phyloP scores from a whole-genome alignment of 176 grass and related monocot genomes.

The Thalia dealbata region DNA sequence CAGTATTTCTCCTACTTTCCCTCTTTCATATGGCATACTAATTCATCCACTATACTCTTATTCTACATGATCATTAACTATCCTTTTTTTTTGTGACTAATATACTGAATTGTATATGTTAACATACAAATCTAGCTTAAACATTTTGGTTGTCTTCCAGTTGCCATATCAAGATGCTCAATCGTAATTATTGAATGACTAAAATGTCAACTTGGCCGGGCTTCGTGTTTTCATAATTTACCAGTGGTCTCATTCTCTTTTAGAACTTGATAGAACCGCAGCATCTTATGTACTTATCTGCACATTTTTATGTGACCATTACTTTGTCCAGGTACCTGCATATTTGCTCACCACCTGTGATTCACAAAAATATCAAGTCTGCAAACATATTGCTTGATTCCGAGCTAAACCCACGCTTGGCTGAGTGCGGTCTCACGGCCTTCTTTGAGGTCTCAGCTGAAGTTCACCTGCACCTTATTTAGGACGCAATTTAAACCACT shows the following conservation, averaged over 20 bases:
- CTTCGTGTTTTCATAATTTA: background rate
- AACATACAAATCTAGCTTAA: background rate
- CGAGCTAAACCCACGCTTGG: conserved; percentile 66
- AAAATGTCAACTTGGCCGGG: background rate
- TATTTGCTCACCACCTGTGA: conserved; percentile 61
- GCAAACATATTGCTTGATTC: conserved; percentile 78
- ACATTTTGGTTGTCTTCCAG: background rate
- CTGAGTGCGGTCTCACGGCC: conserved; percentile 49
- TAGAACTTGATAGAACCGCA: background rate
- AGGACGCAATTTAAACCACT: background rate
- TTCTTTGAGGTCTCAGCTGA: conserved; percentile 56
- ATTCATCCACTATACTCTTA: background rate
- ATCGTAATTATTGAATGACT: background rate
- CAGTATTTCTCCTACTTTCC: background rate
- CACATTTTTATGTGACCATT: background rate
- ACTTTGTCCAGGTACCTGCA: conserved; percentile 63
- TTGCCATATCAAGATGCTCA: background rate
- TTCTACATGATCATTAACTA: background rate
- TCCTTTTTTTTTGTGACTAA: background rate
- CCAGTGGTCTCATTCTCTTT: background rate
- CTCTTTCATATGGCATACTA: background rate
- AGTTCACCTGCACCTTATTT: conserved; percentile 1
- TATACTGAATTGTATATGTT: too few species aligned
- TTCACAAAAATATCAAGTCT: conserved; percentile 86
- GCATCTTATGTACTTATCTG: background rate